Conservation (phyloP, 202 grass and related monocot genomes). For the Tripidium arundinaceum region DNA sequence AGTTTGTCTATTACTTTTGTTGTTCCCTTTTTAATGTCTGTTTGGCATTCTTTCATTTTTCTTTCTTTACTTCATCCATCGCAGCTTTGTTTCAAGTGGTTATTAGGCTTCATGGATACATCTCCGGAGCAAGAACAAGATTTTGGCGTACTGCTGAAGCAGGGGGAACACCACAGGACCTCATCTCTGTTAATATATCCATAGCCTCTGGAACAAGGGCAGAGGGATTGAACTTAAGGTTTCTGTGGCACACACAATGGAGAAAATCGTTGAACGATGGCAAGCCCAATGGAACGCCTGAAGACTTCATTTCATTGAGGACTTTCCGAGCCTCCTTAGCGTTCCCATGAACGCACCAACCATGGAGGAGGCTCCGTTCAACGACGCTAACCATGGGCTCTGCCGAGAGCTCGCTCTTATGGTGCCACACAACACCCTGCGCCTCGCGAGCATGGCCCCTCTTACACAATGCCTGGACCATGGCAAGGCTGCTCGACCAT, state of each 20-base stretch:
- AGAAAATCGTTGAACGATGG: conserved; percentile 57
- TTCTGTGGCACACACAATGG: conserved; percentile 52
- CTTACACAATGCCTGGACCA: conserved; percentile 56
- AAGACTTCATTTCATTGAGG: conserved; percentile 50
- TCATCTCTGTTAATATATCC: conserved; percentile 56
- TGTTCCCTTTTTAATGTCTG: not conserved
- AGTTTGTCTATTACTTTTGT: conserved; percentile 1
- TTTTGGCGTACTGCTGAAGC: too few relatives aligned
- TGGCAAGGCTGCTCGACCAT: conserved; percentile 41
- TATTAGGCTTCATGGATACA: too few relatives aligned
- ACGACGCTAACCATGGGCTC: conserved; percentile 38
- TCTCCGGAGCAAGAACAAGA: too few relatives aligned
- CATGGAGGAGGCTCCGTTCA: conserved; percentile 50
- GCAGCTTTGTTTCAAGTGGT: conserved; percentile 29
- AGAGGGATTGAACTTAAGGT: conserved; percentile 67
- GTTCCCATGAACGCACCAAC: conserved; percentile 66
- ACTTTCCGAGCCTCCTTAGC: conserved; percentile 49
- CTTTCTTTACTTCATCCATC: not conserved
- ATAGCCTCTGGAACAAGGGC: conserved; percentile 57
- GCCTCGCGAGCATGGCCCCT: conserved; percentile 55
- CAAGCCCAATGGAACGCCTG: conserved; percentile 30
- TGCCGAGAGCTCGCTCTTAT: conserved; percentile 43
- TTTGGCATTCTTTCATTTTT: not conserved
- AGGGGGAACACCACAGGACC: conserved; percentile 37
- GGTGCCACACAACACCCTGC: conserved; percentile 50